A percentile compares a stretch with the other conserved stretches of the same genome.
phyloP scores from a whole-genome alignment of 345 rosid species.

The Hypericum androsaemum region DNA sequence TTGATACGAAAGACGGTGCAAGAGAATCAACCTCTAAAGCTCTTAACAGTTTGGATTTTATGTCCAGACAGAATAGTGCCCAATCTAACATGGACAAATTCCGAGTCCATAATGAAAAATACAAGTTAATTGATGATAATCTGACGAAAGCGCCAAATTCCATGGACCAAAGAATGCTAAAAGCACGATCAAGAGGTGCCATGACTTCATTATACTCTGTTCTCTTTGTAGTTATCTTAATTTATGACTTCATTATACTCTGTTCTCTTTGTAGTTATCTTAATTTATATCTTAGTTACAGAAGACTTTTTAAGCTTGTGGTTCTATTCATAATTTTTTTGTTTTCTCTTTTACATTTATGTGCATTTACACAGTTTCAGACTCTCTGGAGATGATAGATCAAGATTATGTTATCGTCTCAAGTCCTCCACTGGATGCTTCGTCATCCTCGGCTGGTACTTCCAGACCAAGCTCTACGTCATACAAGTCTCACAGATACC shows the following conservation, averaged over 20 bases:
- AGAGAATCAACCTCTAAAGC: conserved; percentile 35
- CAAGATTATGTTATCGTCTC: conserved; percentile 85
- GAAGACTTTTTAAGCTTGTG: neutral
- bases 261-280: conserved; percentile 7
- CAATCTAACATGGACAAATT: conserved; percentile 28
- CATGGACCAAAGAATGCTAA: conserved; percentile 33
- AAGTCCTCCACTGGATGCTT: conserved; percentile 64
- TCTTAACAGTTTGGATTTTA: conserved; percentile 25
- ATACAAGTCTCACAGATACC: conserved; percentile 41
- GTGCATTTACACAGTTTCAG: conserved; percentile 36
- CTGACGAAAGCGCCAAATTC: conserved; percentile 32
- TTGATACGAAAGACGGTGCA: conserved; percentile 34
- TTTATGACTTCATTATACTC: conserved; percentile 14
- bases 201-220: conserved; percentile 12
- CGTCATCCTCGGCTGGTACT: conserved; percentile 42
- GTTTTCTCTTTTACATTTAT: conserved; percentile 5
- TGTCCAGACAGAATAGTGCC: conserved; percentile 33
- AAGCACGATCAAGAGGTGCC: conserved; percentile 44
- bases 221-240: conserved; percentile 10
- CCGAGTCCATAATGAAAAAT: conserved; percentile 30
- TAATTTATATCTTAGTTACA: neutral
- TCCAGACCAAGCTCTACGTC: conserved; percentile 47
- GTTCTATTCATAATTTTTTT: conserved; percentile 3
- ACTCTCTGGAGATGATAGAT: conserved; percentile 73
- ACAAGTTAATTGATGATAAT: conserved; percentile 33